Percentiles rank a stretch among this genome's conserved stretches.
These are phyloP conservation scores for Powellomyces hirtus DNA, from an alignment of 192 early-diverging fungal genomes.

Conservation along the genomic window DNA sequence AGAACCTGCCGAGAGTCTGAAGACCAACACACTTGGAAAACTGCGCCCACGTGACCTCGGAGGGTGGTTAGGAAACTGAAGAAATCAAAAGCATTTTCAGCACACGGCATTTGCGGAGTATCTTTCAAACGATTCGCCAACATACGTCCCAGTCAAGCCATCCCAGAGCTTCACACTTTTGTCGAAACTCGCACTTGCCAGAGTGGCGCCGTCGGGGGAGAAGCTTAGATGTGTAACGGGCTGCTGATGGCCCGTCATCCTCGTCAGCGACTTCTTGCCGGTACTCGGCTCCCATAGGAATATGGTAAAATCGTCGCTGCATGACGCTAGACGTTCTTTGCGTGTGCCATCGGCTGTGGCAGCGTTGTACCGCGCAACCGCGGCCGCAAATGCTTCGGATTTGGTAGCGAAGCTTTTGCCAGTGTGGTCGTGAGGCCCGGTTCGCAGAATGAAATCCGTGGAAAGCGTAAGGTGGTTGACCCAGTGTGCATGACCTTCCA, in stretches of 20 bases:
- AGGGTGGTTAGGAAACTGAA: constrained; percentile 80
- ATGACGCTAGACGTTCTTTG: constrained; percentile 82
- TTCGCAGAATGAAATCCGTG: constrained; percentile 88
- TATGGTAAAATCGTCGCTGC: constrained; percentile 98
- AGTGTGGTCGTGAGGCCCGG: constrained; percentile 88
- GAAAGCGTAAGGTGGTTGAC: constrained; percentile 90
- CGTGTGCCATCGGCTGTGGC: constrained; percentile 54
- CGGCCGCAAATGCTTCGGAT: constrained; percentile 69
- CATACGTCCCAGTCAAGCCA: constrained; percentile 75
- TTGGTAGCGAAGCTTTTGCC: constrained; percentile 54
- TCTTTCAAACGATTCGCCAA: not conserved
- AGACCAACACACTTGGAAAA: constrained; percentile 96
- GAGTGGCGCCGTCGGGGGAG: constrained; percentile 82
- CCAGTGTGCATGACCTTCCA: constrained; percentile 96
- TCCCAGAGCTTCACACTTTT: constrained; percentile 99
- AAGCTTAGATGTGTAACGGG: constrained; percentile 92
- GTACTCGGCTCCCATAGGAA: constrained; percentile 85
- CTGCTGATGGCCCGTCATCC: constrained; percentile 93
- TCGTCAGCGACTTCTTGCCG: constrained; percentile 72
- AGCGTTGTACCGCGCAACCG: constrained; percentile 73
- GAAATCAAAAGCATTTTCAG: not conserved
- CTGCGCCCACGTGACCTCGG: constrained; percentile 92
- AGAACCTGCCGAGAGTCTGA: constrained; percentile 89
- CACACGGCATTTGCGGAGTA: not conserved
- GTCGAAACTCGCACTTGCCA: constrained; percentile 95